Conservation (phyloP, 1,139 yeast species). For the Scheffersomyces segobiensis region DNA sequence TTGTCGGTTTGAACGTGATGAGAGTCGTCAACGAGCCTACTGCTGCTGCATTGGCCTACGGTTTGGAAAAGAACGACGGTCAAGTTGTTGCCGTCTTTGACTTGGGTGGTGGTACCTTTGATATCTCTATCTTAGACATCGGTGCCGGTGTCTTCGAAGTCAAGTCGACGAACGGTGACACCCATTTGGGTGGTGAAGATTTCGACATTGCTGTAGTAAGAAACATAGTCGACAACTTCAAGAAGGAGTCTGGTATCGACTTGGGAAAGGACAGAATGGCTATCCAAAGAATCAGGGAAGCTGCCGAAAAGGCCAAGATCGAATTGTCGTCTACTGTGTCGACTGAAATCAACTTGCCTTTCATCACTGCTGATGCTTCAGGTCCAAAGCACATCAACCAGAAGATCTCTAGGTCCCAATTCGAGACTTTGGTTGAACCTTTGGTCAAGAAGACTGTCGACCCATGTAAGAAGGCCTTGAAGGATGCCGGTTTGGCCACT, state of each 20-base stretch:
- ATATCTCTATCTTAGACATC: constrained; percentile 80
- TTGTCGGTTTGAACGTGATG: constrained; percentile 92
- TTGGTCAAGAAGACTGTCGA: constrained; percentile 90
- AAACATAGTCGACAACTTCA: constrained; percentile 88
- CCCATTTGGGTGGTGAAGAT: constrained; percentile 92
- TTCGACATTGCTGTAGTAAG: constrained; percentile 83
- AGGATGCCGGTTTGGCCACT: constrained; percentile 87
- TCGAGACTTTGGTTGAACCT: constrained; percentile 87
- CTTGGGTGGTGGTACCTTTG: constrained; percentile 89
- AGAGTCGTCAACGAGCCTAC: constrained; percentile 99
- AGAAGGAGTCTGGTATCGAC: constrained; percentile 89
- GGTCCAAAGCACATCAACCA: constrained; percentile 99
- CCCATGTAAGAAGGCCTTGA: constrained; percentile 97
- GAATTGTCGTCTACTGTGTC: constrained; percentile 92
- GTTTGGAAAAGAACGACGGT: constrained; percentile 81
- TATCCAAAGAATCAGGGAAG: constrained; percentile 98
- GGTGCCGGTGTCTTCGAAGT: constrained; percentile 89
- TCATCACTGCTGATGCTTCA: constrained; percentile 92
- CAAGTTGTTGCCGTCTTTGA: constrained; percentile 83
- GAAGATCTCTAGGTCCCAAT: constrained; percentile 89
- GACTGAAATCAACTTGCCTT: constrained; percentile 95
- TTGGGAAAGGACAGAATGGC: constrained; percentile 95
- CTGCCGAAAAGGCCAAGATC: constrained; percentile 99
- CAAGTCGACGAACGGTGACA: constrained; percentile 86
- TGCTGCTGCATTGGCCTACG: constrained; percentile 98